A percentile compares a stretch with the other conserved stretches of the same genome.
phyloP scores from a whole-genome alignment of 768 basidiomycete genomes.

The Tylopilus subfusipes region DNA sequence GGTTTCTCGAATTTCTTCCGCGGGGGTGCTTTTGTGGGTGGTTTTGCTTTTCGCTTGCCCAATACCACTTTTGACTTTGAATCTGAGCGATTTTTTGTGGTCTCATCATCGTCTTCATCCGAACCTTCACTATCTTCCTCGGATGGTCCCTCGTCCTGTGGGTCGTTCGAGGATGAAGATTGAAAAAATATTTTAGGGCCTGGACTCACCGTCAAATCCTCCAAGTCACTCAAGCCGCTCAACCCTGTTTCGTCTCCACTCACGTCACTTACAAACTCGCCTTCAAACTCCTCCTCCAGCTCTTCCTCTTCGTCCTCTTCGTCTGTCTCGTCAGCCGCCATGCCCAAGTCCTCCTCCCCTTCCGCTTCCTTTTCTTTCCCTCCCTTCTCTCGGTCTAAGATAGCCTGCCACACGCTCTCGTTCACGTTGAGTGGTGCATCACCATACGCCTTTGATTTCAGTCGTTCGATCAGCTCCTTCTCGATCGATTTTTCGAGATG shows the following conservation, averaged over 20 bases:
- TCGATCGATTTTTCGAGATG: conserved; percentile 94
- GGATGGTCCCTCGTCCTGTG: conserved; percentile 32
- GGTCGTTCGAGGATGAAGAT: conserved; percentile 19
- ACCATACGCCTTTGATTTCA: conserved; percentile 96
- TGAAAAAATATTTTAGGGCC: neutral
- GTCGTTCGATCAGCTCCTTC: conserved; percentile 91
- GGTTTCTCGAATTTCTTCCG: conserved; percentile 59
- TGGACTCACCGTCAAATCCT: conserved; percentile 59
- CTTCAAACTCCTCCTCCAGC: conserved; percentile 48
- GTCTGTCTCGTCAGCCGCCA: conserved; percentile 55
- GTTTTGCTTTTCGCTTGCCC: conserved; percentile 66
- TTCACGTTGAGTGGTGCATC: conserved; percentile 98
- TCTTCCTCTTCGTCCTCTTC: conserved; percentile 47
- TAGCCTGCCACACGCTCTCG: conserved; percentile 91
- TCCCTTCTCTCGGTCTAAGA: conserved; percentile 77
- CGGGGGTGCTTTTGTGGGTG: conserved; percentile 38
- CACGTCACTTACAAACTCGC: conserved; percentile 57
- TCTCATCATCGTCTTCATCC: conserved; percentile 38
- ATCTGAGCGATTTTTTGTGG: conserved; percentile 34
- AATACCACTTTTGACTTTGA: conserved; percentile 45
- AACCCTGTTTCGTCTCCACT: conserved; percentile 46
- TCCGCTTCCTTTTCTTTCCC: conserved; percentile 43
- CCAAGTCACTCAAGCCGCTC: conserved; percentile 53
- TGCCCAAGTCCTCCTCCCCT: conserved; percentile 37
- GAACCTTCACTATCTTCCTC: conserved; percentile 44